These are phyloP conservation scores for Pestalotiopsis fici DNA, from an alignment of 2,329 filamentous ascomycete species.

Conservation along the genomic window DNA sequence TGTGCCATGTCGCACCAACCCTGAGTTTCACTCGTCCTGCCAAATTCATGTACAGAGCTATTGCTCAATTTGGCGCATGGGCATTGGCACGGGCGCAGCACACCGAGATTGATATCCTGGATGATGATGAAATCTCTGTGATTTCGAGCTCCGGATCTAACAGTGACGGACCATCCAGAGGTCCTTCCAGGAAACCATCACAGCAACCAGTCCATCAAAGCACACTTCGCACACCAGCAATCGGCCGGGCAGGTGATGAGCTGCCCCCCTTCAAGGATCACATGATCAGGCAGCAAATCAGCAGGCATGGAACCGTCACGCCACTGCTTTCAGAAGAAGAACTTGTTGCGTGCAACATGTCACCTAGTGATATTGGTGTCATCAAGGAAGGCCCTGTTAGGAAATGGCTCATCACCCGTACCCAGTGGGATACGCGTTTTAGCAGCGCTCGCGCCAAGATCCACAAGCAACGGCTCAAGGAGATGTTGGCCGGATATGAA, in stretches of 20 bases:
- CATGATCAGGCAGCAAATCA: slow-evolving; percentile 91
- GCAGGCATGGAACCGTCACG: slow-evolving; percentile 73
- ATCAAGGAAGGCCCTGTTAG: slow-evolving; percentile 78
- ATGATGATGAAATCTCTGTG: slow-evolving; percentile 76
- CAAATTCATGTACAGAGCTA: slow-evolving; percentile 91
- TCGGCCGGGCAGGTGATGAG: slow-evolving; percentile 86
- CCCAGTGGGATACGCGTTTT: slow-evolving; percentile 74
- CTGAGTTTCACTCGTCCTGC: slow-evolving; percentile 96
- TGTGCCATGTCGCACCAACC: slow-evolving; percentile 90
- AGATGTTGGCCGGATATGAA: slow-evolving; percentile 72
- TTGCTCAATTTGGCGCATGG: slow-evolving; percentile 94
- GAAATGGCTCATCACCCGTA: slow-evolving; percentile 80
- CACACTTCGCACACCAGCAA: slow-evolving; percentile 31
- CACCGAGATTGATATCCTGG: slow-evolving; percentile 75
- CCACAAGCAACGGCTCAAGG: slow-evolving; percentile 72
- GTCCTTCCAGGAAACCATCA: not conserved
- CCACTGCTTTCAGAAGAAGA: slow-evolving; percentile 65
- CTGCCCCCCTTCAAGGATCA: slow-evolving; percentile 77
- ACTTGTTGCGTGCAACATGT: slow-evolving; percentile 65
- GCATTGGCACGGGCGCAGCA: slow-evolving; percentile 81
- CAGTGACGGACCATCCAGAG: slow-evolving; percentile 29
- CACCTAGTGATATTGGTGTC: slow-evolving; percentile 68
- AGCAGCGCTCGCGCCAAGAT: slow-evolving; percentile 68
- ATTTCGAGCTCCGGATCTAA: slow-evolving; percentile 62
- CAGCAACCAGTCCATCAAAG: slow-evolving; percentile 16